Evolutionary conservation across 2,329 filamentous ascomycete genomes (phyloP), one percentile per base, ranked within the genome.

Genomic region (Setomelanomma holmii): DNA sequence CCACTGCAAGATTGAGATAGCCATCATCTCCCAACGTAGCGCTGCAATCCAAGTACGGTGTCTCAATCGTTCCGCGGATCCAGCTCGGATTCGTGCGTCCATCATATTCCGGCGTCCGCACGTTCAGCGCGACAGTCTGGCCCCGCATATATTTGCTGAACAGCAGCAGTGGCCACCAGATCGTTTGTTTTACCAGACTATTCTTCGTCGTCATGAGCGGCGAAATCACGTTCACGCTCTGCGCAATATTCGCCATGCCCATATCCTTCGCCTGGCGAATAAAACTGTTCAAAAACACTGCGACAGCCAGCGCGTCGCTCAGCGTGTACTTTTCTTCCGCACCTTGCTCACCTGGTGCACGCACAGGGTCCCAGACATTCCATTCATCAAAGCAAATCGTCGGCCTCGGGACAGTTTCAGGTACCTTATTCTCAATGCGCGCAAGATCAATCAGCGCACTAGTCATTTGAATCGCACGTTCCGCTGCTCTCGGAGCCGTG

Each of bases 341-440:
- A 14, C 89, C 89, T 54, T 83, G 72, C 63, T 89, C 85, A 14
- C 89, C 89, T 0, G 87, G 87, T 0, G 89, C 89, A 7, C 89
- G 84, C 46, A 81, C 79, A 0, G 88, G 87, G 63, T 91, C 88
- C 89, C 89, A 93, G 7, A 92, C 89, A 70, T 92, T 93, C 89
- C 89, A 92, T 74, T 92, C 89, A 69, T 93, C 89, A 68, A 92
- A 92, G 79, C 89, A 92, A 69, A 93, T 90, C 45, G 82, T 88
- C 40, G 85, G 87, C 3, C 82, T 78, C 4, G 84, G 82, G n/a
- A 87, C 83, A 0, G 79, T 77, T 0, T 81, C 75, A 0, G 87
- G 82, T 0, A 88, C 81, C 35, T 78, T 76, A 71, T 89, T 88
- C 70, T 90, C 86, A 65, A 90, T 86, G 27, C 87, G 81, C 0